Evolutionary conservation across 2,329 filamentous ascomycete genomes (phyloP).

Genomic region (Blastomyces silverae): DNA sequence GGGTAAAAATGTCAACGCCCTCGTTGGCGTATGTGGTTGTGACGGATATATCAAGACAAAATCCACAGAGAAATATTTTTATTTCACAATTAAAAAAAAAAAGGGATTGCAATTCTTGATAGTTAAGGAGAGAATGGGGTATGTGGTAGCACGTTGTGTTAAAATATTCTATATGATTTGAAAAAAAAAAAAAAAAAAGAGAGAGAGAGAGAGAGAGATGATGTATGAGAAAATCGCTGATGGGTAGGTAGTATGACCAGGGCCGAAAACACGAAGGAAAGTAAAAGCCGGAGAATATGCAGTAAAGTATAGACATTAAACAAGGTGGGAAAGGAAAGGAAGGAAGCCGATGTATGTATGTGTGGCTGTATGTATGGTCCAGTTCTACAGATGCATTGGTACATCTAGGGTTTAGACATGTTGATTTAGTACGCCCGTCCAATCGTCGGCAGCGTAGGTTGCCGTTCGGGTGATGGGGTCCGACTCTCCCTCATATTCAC

Average conservation of each 20-base stretch:
- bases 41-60: neutral
- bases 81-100: neutral
- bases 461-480: conserved; percentile 30
- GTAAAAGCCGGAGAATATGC: neutral
- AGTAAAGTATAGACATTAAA: conserved; percentile 1
- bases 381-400: neutral
- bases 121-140: neutral
- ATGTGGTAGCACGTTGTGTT: neutral
- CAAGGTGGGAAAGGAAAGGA: neutral
- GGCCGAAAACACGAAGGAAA: neutral
- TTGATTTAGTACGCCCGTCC: neutral
- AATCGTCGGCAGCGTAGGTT: neutral
- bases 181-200: neutral
- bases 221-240: neutral
- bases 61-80: neutral
- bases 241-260: no score
- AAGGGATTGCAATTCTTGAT: neutral
- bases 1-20: neutral
- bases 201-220: neutral
- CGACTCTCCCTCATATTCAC: conserved; percentile 23
- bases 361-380: neutral
- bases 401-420: neutral
- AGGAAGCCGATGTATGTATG: neutral
- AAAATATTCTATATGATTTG: neutral
- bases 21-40: neutral